phyloP scores from a whole-genome alignment of 2,329 filamentous ascomycete species.

The Leptosphaerulina australis region DNA sequence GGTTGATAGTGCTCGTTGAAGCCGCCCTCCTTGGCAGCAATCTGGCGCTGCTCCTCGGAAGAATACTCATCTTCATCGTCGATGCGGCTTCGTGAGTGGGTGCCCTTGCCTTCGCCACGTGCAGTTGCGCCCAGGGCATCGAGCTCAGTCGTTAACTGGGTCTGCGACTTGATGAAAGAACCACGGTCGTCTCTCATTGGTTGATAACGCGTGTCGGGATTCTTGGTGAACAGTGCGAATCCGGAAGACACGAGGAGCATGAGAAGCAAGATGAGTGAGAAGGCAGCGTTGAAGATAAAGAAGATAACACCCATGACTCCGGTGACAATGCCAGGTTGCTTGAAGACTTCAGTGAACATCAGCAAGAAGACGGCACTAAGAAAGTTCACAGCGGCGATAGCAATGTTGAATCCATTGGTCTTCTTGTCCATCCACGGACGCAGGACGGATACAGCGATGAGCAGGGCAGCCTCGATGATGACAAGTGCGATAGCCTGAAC shows the following conservation, averaged over 20 bases:
- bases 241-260: slow-evolving; percentile 78
- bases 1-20: slow-evolving; percentile 52
- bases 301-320: slow-evolving; percentile 89
- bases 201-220: slow-evolving; percentile 92
- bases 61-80: slow-evolving; percentile 75
- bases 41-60: slow-evolving; percentile 46
- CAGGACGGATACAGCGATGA: slow-evolving; percentile 79
- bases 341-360: slow-evolving; percentile 86
- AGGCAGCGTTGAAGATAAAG: slow-evolving; percentile 84
- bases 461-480: slow-evolving; percentile 77
- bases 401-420: slow-evolving; percentile 95
- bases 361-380: slow-evolving; percentile 87
- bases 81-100: slow-evolving; percentile 61
- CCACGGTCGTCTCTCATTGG: slow-evolving; percentile 95
- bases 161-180: slow-evolving; percentile 96
- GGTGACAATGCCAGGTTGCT: slow-evolving; percentile 79
- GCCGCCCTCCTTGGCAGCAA: slow-evolving; percentile 42
- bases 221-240: slow-evolving; percentile 87
- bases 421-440: slow-evolving; percentile 99
- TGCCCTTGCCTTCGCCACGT: slow-evolving; percentile 70
- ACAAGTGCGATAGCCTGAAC: slow-evolving; percentile 83
- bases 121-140: slow-evolving; percentile 89
- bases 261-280: slow-evolving; percentile 80
- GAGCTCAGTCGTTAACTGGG: slow-evolving; percentile 84
- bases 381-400: slow-evolving; percentile 89